Percentiles rank a stretch among this genome's conserved stretches.
These are phyloP conservation scores for Chalciporus piperatus DNA, from an alignment of 768 basidiomycete genomes.

Conservation along the genomic window DNA sequence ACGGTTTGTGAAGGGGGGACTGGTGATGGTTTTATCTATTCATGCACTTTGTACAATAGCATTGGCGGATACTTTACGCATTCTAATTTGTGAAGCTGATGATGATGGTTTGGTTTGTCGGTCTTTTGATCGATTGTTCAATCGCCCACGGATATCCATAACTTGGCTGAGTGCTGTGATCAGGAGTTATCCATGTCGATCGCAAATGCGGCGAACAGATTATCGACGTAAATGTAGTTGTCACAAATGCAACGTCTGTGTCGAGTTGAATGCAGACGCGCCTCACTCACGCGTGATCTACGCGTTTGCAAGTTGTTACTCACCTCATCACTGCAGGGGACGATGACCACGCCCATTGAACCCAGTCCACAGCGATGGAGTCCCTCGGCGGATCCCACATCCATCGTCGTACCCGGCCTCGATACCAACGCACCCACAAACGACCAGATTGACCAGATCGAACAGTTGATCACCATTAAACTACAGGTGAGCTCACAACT, in stretches of 20 bases:
- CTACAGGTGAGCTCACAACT: slow-evolving; percentile 59
- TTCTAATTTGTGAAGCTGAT: background rate
- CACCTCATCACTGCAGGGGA: slow-evolving; percentile 1
- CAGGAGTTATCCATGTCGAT: too few species aligned
- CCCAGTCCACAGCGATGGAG: slow-evolving; percentile 69
- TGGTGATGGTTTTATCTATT: background rate
- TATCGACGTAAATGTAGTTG: background rate
- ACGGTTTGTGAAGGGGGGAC: background rate
- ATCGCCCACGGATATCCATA: too few species aligned
- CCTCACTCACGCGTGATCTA: slow-evolving; percentile 27
- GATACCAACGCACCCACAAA: slow-evolving; percentile 64
- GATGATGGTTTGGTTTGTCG: background rate
- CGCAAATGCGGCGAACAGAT: too few species aligned
- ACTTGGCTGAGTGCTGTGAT: too few species aligned
- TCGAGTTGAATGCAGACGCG: slow-evolving; percentile 4
- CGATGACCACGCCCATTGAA: slow-evolving; percentile 42
- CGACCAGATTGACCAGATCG: slow-evolving; percentile 92
- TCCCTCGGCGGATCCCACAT: slow-evolving; percentile 58
- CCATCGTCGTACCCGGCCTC: slow-evolving; percentile 69
- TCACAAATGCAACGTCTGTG: too few species aligned
- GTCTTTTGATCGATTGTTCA: background rate
- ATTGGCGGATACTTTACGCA: background rate
- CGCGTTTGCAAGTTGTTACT: slow-evolving; percentile 3
- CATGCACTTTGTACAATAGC: background rate
- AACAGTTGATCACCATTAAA: slow-evolving; percentile 90